These are phyloP conservation scores for Pelagophyceae sp. DNA, from an alignment of 352 stramenopile species.

Conservation along the genomic window DNA sequence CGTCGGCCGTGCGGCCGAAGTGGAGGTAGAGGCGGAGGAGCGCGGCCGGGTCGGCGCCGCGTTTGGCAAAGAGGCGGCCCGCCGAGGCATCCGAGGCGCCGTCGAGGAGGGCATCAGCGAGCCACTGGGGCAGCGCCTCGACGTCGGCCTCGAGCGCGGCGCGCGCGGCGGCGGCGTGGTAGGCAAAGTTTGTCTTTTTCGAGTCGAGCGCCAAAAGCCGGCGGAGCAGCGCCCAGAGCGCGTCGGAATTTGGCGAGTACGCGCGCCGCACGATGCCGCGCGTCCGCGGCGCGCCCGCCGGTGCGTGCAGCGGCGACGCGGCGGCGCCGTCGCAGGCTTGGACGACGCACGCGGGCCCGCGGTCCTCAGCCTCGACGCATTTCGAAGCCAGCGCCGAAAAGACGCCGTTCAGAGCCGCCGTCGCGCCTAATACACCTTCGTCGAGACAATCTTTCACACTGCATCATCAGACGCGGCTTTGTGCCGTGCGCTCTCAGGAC, in stretches of 20 bases:
- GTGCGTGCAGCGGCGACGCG: not conserved
- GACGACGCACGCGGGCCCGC: not conserved
- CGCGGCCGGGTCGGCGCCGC: not conserved
- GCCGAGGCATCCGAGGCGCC: not conserved
- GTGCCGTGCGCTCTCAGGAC: too few species aligned
- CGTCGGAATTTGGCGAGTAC: not conserved
- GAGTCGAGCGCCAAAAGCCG: not conserved
- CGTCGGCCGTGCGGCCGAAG: not conserved
- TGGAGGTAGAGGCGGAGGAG: not conserved
- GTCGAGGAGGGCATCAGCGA: not conserved
- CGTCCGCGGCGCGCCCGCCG: not conserved
- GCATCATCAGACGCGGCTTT: too few species aligned
- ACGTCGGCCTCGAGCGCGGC: not conserved
- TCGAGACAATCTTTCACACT: too few species aligned
- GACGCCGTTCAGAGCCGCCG: too few species aligned
- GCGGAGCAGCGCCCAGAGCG: not conserved
- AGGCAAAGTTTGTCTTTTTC: not conserved
- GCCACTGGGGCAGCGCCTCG: not conserved
- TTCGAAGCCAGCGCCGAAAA: not conserved
- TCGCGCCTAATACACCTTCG: too few species aligned
- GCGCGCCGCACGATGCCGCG: not conserved
- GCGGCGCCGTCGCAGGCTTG: not conserved
- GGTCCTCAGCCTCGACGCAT: not conserved
- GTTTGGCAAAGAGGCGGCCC: not conserved
- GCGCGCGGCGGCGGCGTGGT: not conserved